phyloP scores from a whole-genome alignment of 331 rosid species.

The Quercus phellos region DNA sequence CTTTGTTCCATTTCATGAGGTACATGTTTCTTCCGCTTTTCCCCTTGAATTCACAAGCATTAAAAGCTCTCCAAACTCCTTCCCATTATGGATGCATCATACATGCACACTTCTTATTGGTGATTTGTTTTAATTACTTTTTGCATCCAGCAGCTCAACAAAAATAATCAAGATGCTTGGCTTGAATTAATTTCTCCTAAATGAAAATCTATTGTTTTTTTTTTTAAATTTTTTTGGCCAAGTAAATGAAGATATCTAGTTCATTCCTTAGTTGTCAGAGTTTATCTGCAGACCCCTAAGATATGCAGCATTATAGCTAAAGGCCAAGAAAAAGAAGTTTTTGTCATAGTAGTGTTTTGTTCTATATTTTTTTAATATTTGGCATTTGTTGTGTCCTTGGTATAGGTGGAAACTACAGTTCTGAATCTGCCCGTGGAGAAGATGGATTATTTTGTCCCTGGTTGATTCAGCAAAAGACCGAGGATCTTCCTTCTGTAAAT shows the following conservation, averaged over 20 bases:
- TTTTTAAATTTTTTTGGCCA: too few species aligned
- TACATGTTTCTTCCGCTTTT: constrained; percentile 17
- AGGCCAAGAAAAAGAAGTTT: background rate
- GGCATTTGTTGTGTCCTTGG: background rate
- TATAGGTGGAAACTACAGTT: constrained; percentile 77
- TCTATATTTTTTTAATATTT: background rate
- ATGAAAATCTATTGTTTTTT: background rate
- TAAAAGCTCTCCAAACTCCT: background rate
- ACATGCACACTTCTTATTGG: background rate
- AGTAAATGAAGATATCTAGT: background rate
- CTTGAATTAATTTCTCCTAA: background rate
- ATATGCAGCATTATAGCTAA: background rate
- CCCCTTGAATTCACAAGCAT: background rate
- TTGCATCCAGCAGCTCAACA: background rate
- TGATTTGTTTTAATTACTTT: constrained; percentile 10
- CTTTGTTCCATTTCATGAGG: constrained; percentile 86
- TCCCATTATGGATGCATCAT: background rate
- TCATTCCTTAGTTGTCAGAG: background rate
- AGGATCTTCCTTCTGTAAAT: constrained; percentile 38
- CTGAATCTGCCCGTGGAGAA: constrained; percentile 84
- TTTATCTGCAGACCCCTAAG: background rate
- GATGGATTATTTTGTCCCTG: constrained; percentile 90
- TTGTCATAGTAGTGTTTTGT: background rate
- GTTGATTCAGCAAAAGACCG: constrained; percentile 35
- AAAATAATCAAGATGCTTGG: background rate